phyloP scores from a whole-genome alignment of 305 asterid species.

The Solanum hybrid region DNA sequence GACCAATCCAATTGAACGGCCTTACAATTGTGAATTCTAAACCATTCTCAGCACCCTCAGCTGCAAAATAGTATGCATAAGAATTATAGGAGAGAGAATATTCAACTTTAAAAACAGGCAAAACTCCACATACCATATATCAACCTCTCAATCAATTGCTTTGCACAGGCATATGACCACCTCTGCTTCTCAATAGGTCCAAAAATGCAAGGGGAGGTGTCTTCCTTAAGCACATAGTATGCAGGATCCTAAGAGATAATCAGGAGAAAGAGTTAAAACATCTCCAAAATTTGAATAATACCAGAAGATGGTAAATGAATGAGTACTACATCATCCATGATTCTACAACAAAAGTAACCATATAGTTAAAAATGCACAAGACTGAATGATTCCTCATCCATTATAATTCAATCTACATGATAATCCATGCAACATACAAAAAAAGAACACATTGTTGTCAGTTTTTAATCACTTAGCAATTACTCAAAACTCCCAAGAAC shows the following conservation, averaged over 20 bases:
- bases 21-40: slow-evolving; percentile 79
- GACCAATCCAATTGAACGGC: slow-evolving; percentile 93
- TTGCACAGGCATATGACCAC: slow-evolving; percentile 78
- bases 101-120: background rate
- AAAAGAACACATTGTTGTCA: background rate
- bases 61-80: slow-evolving; percentile 27
- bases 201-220: slow-evolving; percentile 60
- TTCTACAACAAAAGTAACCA: background rate
- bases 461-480: background rate
- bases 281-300: slow-evolving; percentile 9
- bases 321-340: background rate
- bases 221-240: slow-evolving; percentile 54
- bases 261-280: slow-evolving; percentile 11
- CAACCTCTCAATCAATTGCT: slow-evolving; percentile 69
- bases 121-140: slow-evolving; percentile 48
- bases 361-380: background rate
- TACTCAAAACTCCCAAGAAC: background rate
- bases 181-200: slow-evolving; percentile 69
- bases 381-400: background rate
- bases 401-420: background rate
- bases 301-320: background rate
- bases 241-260: slow-evolving; percentile 50
- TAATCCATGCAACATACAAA: background rate
- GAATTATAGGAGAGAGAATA: background rate
- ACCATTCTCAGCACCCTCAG: slow-evolving; percentile 92